phyloP scores from a whole-genome alignment of 2,329 filamentous ascomycete species.

The Zymoseptoria passerinii region DNA sequence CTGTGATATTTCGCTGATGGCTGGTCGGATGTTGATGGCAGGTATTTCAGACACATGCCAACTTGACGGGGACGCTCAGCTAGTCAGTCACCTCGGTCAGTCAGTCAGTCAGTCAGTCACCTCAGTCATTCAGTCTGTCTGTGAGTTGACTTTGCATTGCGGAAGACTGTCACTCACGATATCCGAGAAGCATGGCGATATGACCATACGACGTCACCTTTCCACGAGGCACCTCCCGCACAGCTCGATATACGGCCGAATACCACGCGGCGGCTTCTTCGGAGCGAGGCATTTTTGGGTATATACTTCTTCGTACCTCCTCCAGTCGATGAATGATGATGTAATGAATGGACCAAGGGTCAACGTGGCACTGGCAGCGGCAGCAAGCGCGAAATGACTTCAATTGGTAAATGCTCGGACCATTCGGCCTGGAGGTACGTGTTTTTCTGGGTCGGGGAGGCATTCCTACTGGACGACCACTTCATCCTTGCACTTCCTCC shows the following conservation, averaged over 20 bases:
- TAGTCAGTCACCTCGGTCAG: too few relatives aligned
- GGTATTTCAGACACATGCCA: constrained; percentile 80
- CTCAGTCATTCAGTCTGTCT: constrained; percentile 23
- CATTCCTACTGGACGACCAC: too few relatives aligned
- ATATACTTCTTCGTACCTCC: background rate
- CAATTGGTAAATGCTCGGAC: background rate
- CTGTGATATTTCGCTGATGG: constrained; percentile 54
- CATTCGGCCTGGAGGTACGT: background rate
- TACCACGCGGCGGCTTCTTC: constrained; percentile 71
- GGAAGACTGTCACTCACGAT: too few relatives aligned
- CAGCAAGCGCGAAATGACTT: too few relatives aligned
- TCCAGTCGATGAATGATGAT: background rate
- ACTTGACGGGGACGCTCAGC: constrained; percentile 56
- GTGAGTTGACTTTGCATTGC: too few relatives aligned
- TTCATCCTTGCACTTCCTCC: too few relatives aligned
- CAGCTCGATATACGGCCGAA: constrained; percentile 67
- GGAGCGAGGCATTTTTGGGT: constrained; percentile 52
- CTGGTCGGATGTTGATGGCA: constrained; percentile 47
- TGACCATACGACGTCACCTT: constrained; percentile 83
- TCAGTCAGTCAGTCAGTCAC: constrained; percentile 13
- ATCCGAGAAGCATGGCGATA: constrained; percentile 64
- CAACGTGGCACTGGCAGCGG: too few relatives aligned
- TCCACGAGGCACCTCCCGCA: constrained; percentile 76
- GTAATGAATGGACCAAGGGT: background rate
- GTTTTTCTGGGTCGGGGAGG: too few relatives aligned